Conservation (phyloP, 2,329 filamentous ascomycete species). For the Xylaria digitata region DNA sequence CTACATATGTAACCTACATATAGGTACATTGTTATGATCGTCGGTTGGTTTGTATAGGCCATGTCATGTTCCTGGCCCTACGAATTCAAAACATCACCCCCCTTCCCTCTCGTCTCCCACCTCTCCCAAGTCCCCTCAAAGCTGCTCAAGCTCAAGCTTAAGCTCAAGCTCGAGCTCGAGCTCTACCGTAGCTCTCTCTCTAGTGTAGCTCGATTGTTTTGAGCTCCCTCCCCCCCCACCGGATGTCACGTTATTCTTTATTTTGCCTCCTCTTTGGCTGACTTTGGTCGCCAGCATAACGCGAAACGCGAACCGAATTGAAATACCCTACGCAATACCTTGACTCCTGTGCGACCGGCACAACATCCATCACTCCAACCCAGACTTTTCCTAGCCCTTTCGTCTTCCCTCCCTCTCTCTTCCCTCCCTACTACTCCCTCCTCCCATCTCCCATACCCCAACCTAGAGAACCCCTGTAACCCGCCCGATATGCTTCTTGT, state of each 20-base stretch:
- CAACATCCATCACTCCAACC: slow-evolving; percentile 26
- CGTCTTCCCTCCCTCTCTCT: slow-evolving; percentile 5
- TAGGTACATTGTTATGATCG: background rate
- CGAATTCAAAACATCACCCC: slow-evolving; percentile 29
- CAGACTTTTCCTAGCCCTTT: slow-evolving; percentile 21
- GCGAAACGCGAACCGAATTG: slow-evolving; percentile 40
- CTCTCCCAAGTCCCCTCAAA: slow-evolving; percentile 1
- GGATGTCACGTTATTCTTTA: slow-evolving; percentile 37
- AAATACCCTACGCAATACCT: slow-evolving; percentile 23
- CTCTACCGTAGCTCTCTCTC: no score
- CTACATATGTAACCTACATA: no score
- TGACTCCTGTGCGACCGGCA: slow-evolving; percentile 35
- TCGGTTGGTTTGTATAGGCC: background rate
- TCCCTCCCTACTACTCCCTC: slow-evolving; percentile 14
- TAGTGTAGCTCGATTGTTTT: slow-evolving; percentile 27
- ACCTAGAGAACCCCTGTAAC: slow-evolving; percentile 35
- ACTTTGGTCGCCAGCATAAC: slow-evolving; percentile 34
- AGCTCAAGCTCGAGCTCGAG: no score
- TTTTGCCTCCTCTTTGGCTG: slow-evolving; percentile 31
- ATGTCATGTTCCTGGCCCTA: slow-evolving; percentile 13
- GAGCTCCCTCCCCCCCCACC: slow-evolving; percentile 23
- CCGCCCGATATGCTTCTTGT: slow-evolving; percentile 40
- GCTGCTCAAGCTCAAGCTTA: slow-evolving; percentile 32
- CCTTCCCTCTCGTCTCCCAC: background rate
- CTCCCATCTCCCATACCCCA: slow-evolving; percentile 20